Evolutionary conservation across 306 rosid species (phyloP), one percentile per base, ranked within the genome.

Genomic region (Cicer yamashitae): DNA sequence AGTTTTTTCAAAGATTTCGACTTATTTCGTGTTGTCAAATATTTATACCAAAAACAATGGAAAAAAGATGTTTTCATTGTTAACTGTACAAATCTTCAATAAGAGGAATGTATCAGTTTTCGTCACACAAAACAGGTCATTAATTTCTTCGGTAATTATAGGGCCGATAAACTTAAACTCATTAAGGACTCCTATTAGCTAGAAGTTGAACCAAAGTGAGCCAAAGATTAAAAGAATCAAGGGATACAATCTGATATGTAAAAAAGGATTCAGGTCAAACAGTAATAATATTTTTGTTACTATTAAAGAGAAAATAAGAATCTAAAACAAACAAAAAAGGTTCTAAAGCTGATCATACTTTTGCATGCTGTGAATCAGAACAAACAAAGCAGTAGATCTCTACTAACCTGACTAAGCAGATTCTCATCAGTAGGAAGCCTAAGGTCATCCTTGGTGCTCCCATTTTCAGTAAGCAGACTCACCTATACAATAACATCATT

Each of bases 391-490:
- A 30, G 39, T 51, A 54, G 66, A 25, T 20, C 62, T 48, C 62
- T n/a, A 68, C 89, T 14, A 59, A 89, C 94, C 91, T 84, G 94
- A 43, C 82, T 3, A 70, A 89, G 94, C 79, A 89, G 83, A 80
- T 0, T 71, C 0, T 89, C 94, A 75, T 89, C 94, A 12, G 88
- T 87, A 17, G 94, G 86, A 65, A 83, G 86, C 67, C 30, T 83
- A 34, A 79, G 78, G 56, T 83, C 86, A 64, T 83, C 86, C 86
- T 89, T 89, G 54, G 94, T 89, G 72, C 66, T 84, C 0, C 94
- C 94, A 61, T 85, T 89, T 9, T 89, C 94, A 47, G 91, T 82
- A 39, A 89, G 88, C 70, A 89, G 74, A 68, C 91, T 89, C 73
- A 89, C 78, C 94, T 89, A 22, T 40, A 67, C 22, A 67, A 20